Base-by-base conservation (phyloP, 2,329 filamentous ascomycete genomes). In the Gyromitra esculenta region DNA sequence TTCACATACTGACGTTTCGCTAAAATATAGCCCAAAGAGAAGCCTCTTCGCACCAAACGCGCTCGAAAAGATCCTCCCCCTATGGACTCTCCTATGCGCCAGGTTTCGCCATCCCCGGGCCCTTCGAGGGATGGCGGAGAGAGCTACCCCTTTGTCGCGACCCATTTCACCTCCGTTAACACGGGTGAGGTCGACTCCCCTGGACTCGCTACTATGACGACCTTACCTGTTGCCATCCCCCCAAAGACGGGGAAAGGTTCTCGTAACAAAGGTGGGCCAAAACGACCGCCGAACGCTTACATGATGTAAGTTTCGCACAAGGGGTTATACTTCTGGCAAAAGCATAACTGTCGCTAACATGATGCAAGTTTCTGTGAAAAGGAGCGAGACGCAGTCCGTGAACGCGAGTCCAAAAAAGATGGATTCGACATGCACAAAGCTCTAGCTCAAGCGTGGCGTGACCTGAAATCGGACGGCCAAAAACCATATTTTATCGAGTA, bases 11-110 rank as follows among this genome's bases (percentile, higher is more conserved):
- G 66, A 80, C 66, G 70, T 64, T 76, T 76, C 63, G 43, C 25
- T 72, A 15, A 56, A 68, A 54, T 78, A 81, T 82, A 92, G 90
- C 91, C 91, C 43, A 91, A 92, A 83, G 91, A 93, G 81, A 93
- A 93, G 83, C 91, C 91, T 39, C 85, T 93, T 79, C 88, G 91
- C 41, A 90, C 89, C 78, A 94, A 94, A 85, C 88, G 91, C 59
- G 76, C 79, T 13, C 79, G 80, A 56, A 79, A 80, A 50, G 80
- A 81, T 67, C 79, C 79, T 5, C 79, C 79, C 21, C 77, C 72
- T 1, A 66, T 76, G 60, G 79, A 80, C 63, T 79, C 78, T 18
- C 80, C 80, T 9, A 73, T 79, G 65, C 75, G 79, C 41, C 80
- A 80, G 43, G 70, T 77, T 31, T 80, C 79, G 48, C 80, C 79